These are phyloP conservation scores for Tolypocladium sp. DNA, from an alignment of 2,329 filamentous ascomycete species.

Conservation along the genomic window DNA sequence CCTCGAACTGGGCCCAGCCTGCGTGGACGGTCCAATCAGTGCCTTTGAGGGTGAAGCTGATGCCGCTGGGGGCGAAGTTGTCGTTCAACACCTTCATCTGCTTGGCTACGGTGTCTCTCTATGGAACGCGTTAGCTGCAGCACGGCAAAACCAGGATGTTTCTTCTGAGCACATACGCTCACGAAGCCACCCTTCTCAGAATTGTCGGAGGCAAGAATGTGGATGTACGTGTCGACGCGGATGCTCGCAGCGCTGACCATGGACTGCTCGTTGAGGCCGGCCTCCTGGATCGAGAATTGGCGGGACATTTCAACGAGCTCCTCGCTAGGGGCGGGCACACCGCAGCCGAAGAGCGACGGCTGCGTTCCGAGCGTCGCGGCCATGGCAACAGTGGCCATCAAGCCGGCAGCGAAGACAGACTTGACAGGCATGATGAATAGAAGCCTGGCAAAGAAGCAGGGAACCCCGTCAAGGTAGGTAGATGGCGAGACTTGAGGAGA, in stretches of 20 bases:
- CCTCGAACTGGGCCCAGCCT: not conserved
- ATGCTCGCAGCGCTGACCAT: too few relatives aligned
- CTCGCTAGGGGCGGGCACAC: conserved; percentile 7
- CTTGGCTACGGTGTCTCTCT: not conserved
- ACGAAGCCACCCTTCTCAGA: too few relatives aligned
- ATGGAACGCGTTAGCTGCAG: too few relatives aligned
- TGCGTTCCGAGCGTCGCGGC: not conserved
- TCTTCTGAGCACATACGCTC: too few relatives aligned
- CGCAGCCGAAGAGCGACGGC: conserved; percentile 4
- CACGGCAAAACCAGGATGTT: too few relatives aligned
- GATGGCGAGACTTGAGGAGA: not conserved
- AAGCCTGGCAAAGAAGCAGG: not conserved
- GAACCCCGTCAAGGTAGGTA: not conserved
- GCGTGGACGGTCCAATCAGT: conserved; percentile 12
- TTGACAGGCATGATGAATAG: conserved; percentile 6
- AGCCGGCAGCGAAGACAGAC: not conserved
- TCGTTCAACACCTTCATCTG: conserved; percentile 11
- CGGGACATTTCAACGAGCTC: too few relatives aligned
- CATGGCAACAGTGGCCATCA: conserved; percentile 7
- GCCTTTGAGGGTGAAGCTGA: conserved; percentile 28
- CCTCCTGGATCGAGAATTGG: too few relatives aligned
- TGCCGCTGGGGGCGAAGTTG: conserved; percentile 26
- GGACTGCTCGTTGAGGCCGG: too few relatives aligned
- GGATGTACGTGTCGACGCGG: too few relatives aligned
- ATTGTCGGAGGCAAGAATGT: too few relatives aligned